Evolutionary conservation across 306 rosid genomes (phyloP).

Genomic region (Pyrus communis): DNA sequence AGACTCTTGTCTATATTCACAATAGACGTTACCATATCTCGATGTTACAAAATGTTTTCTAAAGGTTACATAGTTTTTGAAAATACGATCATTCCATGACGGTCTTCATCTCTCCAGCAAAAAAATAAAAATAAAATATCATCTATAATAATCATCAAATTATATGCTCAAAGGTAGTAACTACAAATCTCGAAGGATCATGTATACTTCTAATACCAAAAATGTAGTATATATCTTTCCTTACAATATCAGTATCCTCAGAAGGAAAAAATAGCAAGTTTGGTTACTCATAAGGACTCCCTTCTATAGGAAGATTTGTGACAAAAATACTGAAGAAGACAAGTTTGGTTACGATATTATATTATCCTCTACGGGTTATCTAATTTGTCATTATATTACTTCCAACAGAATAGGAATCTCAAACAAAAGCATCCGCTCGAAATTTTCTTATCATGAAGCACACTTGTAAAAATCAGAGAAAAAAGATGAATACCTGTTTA

Average conservation of each 20-base stretch:
- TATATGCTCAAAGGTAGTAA: not conserved
- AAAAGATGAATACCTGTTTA: constrained; percentile 42
- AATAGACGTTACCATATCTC: not conserved
- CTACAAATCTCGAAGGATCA: not conserved
- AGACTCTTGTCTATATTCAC: not conserved
- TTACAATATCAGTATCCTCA: not conserved
- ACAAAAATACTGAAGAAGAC: not conserved
- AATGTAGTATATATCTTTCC: not conserved
- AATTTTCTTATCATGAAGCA: not conserved
- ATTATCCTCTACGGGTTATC: not conserved
- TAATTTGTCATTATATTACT: not conserved
- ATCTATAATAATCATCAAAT: not conserved
- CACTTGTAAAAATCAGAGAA: not conserved
- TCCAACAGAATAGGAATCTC: not conserved
- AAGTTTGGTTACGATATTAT: not conserved
- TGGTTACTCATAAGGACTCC: not conserved
- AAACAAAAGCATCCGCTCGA: not conserved
- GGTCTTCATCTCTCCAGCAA: not conserved
- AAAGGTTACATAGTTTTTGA: not conserved
- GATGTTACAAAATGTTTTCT: not conserved
- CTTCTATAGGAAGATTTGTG: not conserved
- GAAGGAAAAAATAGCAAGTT: not conserved
- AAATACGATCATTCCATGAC: not conserved
- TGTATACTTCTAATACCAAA: not conserved
- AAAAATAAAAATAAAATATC: not conserved